phyloP scores from a whole-genome alignment of 1,139 yeast genomes.

The Yamadazyma triangularis region DNA sequence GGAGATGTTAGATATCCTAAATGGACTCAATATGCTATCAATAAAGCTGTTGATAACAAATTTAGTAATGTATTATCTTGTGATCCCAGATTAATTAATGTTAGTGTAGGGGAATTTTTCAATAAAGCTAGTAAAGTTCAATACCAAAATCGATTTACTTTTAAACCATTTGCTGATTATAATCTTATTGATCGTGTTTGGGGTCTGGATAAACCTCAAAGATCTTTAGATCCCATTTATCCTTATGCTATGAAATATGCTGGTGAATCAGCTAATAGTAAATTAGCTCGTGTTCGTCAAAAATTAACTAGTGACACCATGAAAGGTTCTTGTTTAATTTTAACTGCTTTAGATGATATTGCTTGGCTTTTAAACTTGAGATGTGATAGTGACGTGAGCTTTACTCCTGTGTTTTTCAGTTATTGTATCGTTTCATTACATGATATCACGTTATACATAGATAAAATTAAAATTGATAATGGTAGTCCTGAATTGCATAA shows the following conservation, averaged over 20 bases:
- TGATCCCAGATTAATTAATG: slow-evolving; percentile 35
- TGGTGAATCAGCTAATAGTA: slow-evolving; percentile 38
- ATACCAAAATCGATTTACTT: slow-evolving; percentile 19
- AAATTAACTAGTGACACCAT: slow-evolving; percentile 14
- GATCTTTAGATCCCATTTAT: slow-evolving; percentile 37
- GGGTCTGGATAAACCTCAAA: slow-evolving; percentile 35
- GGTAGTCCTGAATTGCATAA: slow-evolving; percentile 12
- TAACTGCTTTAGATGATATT: slow-evolving; percentile 47
- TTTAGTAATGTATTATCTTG: slow-evolving; percentile 37
- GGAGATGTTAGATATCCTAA: slow-evolving; percentile 32
- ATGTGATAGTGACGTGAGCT: slow-evolving; percentile 41
- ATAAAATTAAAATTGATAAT: slow-evolving; percentile 26
- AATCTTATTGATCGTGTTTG: slow-evolving; percentile 40
- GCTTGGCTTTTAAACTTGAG: slow-evolving; percentile 55
- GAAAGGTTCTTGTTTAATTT: slow-evolving; percentile 30
- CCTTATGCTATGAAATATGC: slow-evolving; percentile 35
- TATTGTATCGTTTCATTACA: slow-evolving; percentile 35
- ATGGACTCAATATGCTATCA: slow-evolving; percentile 36
- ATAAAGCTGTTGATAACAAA: slow-evolving; percentile 26
- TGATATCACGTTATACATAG: slow-evolving; percentile 32
- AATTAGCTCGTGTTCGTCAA: slow-evolving; percentile 25
- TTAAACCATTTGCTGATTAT: slow-evolving; percentile 25
- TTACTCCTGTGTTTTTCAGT: slow-evolving; percentile 48
- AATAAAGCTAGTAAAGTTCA: slow-evolving; percentile 17
- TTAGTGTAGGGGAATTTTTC: slow-evolving; percentile 32